Percentiles rank a stretch among this genome's conserved stretches.
Conservation (phyloP, 73 alveolate genomes). For the Diophrys appendiculata region DNA sequence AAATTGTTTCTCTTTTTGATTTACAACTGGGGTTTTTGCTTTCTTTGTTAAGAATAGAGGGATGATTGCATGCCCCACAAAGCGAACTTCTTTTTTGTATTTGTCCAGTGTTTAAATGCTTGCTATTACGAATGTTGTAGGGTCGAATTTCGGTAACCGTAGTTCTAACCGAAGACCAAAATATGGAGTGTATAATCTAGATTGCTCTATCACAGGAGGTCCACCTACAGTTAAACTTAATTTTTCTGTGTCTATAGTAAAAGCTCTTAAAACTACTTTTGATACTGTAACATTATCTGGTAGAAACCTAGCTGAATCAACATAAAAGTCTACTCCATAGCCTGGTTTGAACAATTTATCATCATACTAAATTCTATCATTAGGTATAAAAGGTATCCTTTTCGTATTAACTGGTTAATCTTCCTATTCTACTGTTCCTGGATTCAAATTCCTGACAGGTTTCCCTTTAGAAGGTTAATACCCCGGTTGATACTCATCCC, state of each 20-base stretch:
- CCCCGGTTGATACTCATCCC: not conserved
- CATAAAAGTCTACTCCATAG: slow-evolving; percentile 81
- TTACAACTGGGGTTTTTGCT: slow-evolving; percentile 57
- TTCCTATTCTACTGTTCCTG: not conserved
- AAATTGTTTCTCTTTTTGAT: slow-evolving; percentile 67
- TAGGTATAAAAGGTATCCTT: slow-evolving; percentile 31
- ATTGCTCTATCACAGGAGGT: slow-evolving; percentile 64
- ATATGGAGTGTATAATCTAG: slow-evolving; percentile 67
- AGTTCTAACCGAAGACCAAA: slow-evolving; percentile 80
- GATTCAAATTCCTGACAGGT: not conserved
- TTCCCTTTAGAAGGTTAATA: not conserved
- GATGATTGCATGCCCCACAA: slow-evolving; percentile 77
- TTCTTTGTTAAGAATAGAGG: slow-evolving; percentile 70
- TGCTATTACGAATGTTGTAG: slow-evolving; percentile 66
- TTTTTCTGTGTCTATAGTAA: slow-evolving; percentile 59
- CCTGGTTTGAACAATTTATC: slow-evolving; percentile 33
- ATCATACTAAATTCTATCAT: slow-evolving; percentile 33
- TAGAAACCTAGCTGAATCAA: slow-evolving; percentile 78
- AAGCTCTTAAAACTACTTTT: slow-evolving; percentile 56
- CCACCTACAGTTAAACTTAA: slow-evolving; percentile 69
- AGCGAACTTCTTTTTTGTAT: slow-evolving; percentile 56
- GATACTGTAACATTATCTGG: slow-evolving; percentile 87
- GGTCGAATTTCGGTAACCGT: slow-evolving; percentile 76
- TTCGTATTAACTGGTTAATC: slow-evolving; percentile 9
- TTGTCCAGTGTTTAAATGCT: slow-evolving; percentile 78